Evolutionary conservation across 306 rosid genomes (phyloP), one percentile per base, ranked within the genome.

Genomic region (Begonia loranthoides): DNA sequence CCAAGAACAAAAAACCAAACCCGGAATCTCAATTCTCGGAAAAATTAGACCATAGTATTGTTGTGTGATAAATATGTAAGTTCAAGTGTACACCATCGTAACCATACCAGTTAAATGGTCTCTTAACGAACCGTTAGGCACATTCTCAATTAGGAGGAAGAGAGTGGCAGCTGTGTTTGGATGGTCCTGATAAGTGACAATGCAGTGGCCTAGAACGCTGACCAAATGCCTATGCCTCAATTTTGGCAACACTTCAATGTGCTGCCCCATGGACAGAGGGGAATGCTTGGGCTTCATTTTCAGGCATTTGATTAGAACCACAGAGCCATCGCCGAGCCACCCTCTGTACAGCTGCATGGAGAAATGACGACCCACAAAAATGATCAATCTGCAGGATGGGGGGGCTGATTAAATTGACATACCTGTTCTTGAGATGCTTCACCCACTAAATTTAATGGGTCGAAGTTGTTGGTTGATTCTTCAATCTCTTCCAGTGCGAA

Each of bases 401-500:
- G 48, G 55, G 41, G 54, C 66, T 11, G 41, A 17, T 13, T 12
- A 51, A 51, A 66, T 61, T 39, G 50, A 49, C 43, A 40, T 63
- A 84, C 97, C 84, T 77, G 72, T 60, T 75, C 87, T 41, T 80
- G 69, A 44, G 80, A 60, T 63, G 73, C 95, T 78, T 78, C 80
- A 9, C 49, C 70, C 44, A 75, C 55, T 15, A 74, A 65, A 69
- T 74, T 78, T 54, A 69, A 66, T 49, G 81, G 68, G 65, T 82
- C 77, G 39, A 90, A 85, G 67, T 78, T 74, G 54, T 70, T 74
- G 12, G 95, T 85, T 55, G 84, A 79, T 34, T 82, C 94, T 71
- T 82, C 94, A 51, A 90, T 80, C 71, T 90, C 95, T 58, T 85
- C 83, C 65, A 71, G 49, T 54, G 92, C 59, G 78, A 90, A 90